Percentiles rank a stretch among this genome's conserved stretches.
phyloP scores from a whole-genome alignment of 768 basidiomycete genomes.

The Kwoniella sp. region DNA sequence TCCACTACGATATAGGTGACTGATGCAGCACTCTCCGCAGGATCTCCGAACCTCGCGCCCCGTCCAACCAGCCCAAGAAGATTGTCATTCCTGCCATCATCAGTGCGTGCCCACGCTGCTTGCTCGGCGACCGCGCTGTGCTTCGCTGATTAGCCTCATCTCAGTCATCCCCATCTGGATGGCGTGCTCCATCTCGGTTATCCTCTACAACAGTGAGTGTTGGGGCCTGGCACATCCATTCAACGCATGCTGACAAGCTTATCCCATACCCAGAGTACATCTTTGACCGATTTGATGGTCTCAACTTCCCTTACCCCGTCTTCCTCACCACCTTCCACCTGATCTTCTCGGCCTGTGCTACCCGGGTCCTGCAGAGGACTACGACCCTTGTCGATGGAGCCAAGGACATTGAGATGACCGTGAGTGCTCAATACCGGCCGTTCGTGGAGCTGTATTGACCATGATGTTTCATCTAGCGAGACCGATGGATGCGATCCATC shows the following conservation, averaged over 20 bases:
- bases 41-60: conserved; percentile 24
- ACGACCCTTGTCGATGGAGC: conserved; percentile 49
- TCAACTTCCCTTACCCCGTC: conserved; percentile 82
- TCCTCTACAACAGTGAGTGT: conserved; percentile 84
- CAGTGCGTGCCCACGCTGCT: conserved; percentile 31
- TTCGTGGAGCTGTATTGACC: neutral
- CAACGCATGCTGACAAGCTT: neutral
- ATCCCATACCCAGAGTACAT: conserved; percentile 40
- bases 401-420: conserved; percentile 59
- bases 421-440: conserved; percentile 14
- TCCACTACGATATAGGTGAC: neutral
- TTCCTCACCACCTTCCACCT: conserved; percentile 87
- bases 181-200: conserved; percentile 77
- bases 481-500: conserved; percentile 70
- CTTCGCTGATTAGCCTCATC: neutral
- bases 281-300: conserved; percentile 52
- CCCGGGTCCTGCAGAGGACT: conserved; percentile 44
- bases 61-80: conserved; percentile 41
- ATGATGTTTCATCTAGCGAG: conserved; percentile 26
- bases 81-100: conserved; percentile 45
- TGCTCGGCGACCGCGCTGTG: neutral
- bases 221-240: neutral
- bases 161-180: conserved; percentile 80
- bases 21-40: conserved; percentile 4
- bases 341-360: conserved; percentile 54